Conservation (phyloP, 257 asterid genomes). For the Solanum lycopersicoides region DNA sequence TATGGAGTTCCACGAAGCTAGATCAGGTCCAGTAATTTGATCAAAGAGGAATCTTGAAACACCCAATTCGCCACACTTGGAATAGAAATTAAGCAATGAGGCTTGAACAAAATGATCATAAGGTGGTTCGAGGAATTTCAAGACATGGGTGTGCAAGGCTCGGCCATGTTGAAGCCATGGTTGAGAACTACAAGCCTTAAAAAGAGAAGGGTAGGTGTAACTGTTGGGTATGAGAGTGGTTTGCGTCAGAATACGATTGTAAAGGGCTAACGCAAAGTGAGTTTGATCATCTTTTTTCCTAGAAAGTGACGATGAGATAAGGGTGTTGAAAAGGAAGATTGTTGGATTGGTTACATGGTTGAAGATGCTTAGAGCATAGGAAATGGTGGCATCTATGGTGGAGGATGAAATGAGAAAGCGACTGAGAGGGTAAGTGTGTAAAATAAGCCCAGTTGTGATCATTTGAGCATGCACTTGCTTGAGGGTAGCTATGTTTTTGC, state of each 20-base stretch:
- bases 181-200: slow-evolving; percentile 48
- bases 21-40: slow-evolving; percentile 28
- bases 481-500: slow-evolving; percentile 43
- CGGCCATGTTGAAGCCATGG: slow-evolving; percentile 40
- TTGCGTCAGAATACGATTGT: slow-evolving; percentile 16
- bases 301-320: slow-evolving; percentile 37
- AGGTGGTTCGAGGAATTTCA: slow-evolving; percentile 46
- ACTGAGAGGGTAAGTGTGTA: slow-evolving; percentile 64
- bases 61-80: slow-evolving; percentile 44
- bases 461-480: slow-evolving; percentile 52
- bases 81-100: slow-evolving; percentile 60
- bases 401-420: slow-evolving; percentile 48
- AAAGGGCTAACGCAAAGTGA: slow-evolving; percentile 33
- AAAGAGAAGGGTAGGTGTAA: slow-evolving; percentile 66
- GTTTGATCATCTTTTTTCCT: slow-evolving; percentile 18
- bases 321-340: slow-evolving; percentile 58
- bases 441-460: slow-evolving; percentile 53
- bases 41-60: slow-evolving; percentile 30
- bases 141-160: slow-evolving; percentile 54
- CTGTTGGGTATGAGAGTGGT: slow-evolving; percentile 38
- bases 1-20: slow-evolving; percentile 45
- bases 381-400: slow-evolving; percentile 26
- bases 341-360: slow-evolving; percentile 34
- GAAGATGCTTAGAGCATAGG: slow-evolving; percentile 44
- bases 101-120: slow-evolving; percentile 54